Conservation (phyloP, 2,329 filamentous ascomycete species). For the Colletotrichum sp. region DNA sequence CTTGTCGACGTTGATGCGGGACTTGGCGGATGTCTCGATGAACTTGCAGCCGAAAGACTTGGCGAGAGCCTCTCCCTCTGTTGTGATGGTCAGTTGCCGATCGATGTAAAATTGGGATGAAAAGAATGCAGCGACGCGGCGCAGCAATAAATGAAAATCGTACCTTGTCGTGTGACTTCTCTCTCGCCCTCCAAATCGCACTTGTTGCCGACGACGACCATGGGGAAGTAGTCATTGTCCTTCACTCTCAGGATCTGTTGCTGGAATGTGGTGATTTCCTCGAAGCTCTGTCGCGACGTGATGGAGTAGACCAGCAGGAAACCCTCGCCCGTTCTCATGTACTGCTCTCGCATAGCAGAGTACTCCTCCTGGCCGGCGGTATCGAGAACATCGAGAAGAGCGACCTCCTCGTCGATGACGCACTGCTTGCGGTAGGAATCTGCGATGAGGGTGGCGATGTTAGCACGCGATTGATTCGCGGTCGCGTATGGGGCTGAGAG, state of each 20-base stretch:
- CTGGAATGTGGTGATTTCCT: slow-evolving; percentile 98
- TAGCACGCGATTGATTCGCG: slow-evolving; percentile 19
- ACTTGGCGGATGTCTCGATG: slow-evolving; percentile 98
- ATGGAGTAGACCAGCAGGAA: slow-evolving; percentile 99
- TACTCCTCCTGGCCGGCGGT: slow-evolving; percentile 99
- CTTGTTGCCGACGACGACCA: slow-evolving; percentile 99
- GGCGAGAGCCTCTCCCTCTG: slow-evolving; percentile 90
- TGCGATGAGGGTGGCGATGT: slow-evolving; percentile 42
- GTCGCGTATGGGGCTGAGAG: not conserved
- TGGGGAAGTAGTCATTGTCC: slow-evolving; percentile 99
- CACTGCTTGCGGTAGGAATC: slow-evolving; percentile 99
- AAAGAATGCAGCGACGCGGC: not conserved
- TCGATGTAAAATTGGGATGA: not conserved
- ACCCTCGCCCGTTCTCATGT: slow-evolving; percentile 98
- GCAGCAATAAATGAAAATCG: slow-evolving; percentile 31
- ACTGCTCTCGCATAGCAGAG: slow-evolving; percentile 98
- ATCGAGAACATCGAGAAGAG: slow-evolving; percentile 95
- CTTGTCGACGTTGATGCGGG: slow-evolving; percentile 96
- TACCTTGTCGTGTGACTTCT: slow-evolving; percentile 91
- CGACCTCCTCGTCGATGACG: slow-evolving; percentile 97
- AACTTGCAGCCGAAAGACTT: slow-evolving; percentile 94
- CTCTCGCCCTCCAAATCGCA: slow-evolving; percentile 95
- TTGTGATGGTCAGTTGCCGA: slow-evolving; percentile 12
- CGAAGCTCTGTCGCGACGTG: slow-evolving; percentile 94
- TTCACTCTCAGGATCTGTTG: slow-evolving; percentile 98